These are phyloP conservation scores for Fusarium sp. DNA, from an alignment of 2,329 filamentous ascomycete species.

Conservation along the genomic window DNA sequence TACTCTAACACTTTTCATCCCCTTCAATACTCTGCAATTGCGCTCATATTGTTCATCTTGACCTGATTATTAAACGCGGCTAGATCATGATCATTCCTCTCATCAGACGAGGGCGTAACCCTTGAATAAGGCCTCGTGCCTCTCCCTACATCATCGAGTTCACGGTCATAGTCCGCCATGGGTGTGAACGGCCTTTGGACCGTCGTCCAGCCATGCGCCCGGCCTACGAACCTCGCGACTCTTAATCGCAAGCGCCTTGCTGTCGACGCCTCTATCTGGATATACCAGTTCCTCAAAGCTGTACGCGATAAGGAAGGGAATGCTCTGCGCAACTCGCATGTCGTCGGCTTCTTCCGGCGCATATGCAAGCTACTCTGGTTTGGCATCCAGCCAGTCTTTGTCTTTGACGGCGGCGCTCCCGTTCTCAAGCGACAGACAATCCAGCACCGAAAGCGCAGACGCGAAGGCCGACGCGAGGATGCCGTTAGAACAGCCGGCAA, in stretches of 20 bases:
- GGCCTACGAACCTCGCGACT: constrained; percentile 94
- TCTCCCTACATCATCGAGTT: constrained; percentile 7
- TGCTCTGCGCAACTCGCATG: constrained; percentile 92
- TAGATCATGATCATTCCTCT: constrained; percentile 26
- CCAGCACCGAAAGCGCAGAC: constrained; percentile 76
- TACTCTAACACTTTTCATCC: neutral
- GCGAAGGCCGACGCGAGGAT: constrained; percentile 93
- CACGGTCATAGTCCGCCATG: constrained; percentile 65
- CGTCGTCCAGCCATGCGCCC: constrained; percentile 92
- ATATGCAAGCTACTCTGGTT: constrained; percentile 98
- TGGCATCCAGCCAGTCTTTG: constrained; percentile 95
- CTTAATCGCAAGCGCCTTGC: constrained; percentile 96
- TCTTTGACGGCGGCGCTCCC: constrained; percentile 96
- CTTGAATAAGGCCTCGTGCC: constrained; percentile 28
- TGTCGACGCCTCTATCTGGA: constrained; percentile 99
- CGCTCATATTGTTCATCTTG: neutral
- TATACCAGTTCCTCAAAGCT: constrained; percentile 99
- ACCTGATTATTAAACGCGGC: neutral
- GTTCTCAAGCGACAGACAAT: constrained; percentile 92
- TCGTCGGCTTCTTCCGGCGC: constrained; percentile 96
- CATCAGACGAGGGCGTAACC: constrained; percentile 36
- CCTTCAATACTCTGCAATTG: neutral
- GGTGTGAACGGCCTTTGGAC: constrained; percentile 99
- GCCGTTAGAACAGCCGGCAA: constrained; percentile 91
- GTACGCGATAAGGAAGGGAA: constrained; percentile 99